phyloP scores from a whole-genome alignment of 768 basidiomycete species.

The Mycena belliarum region DNA sequence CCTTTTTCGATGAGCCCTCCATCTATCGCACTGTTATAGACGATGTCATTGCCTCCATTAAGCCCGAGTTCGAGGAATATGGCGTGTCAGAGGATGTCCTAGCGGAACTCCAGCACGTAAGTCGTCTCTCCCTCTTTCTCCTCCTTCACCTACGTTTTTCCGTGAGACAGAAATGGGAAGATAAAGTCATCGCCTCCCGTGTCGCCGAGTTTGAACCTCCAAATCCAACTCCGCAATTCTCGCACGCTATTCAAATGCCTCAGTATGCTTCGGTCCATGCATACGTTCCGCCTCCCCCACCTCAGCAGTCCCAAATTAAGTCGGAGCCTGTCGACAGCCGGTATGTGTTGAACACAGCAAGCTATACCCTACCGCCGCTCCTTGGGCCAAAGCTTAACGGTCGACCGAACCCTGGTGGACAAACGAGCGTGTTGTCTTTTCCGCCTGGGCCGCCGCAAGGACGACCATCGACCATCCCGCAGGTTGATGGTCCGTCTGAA shows the following conservation, averaged over 20 bases:
- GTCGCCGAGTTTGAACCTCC: constrained; percentile 89
- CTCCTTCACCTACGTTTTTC: constrained; percentile 12
- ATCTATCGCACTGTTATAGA: constrained; percentile 96
- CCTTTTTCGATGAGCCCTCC: constrained; percentile 66
- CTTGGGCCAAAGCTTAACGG: constrained; percentile 67
- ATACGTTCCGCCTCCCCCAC: constrained; percentile 46
- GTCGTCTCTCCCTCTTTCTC: constrained; percentile 34
- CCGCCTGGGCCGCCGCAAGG: constrained; percentile 31
- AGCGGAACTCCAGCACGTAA: constrained; percentile 84
- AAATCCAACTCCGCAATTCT: constrained; percentile 43
- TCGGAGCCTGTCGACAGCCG: constrained; percentile 71
- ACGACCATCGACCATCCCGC: constrained; percentile 54
- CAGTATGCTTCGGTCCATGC: constrained; percentile 56
- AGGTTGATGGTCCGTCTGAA: constrained; percentile 79
- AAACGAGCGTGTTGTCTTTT: constrained; percentile 61
- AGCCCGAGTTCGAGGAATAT: constrained; percentile 94
- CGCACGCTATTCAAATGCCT: constrained; percentile 65
- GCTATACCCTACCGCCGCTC: constrained; percentile 61
- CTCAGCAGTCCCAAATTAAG: constrained; percentile 59
- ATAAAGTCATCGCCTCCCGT: constrained; percentile 88
- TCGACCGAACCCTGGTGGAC: constrained; percentile 51
- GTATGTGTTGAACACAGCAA: constrained; percentile 55
- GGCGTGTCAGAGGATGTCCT: constrained; percentile 92
- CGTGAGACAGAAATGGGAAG: constrained; percentile 85
- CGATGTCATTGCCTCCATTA: constrained; percentile 88